These are phyloP conservation scores for Quercus agrifolia DNA, from an alignment of 306 rosid genomes.

Conservation along the genomic window DNA sequence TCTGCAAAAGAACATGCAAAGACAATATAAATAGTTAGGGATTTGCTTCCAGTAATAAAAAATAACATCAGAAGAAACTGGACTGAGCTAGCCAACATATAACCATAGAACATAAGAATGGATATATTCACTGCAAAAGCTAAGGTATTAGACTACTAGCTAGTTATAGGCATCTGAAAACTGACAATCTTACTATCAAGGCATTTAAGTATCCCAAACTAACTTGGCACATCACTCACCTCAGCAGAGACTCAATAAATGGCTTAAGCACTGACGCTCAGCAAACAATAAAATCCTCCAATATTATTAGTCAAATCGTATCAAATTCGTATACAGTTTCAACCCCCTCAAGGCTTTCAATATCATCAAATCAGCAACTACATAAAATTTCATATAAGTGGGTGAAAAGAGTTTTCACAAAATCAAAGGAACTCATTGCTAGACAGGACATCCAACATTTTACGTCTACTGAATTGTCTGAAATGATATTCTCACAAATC, in stretches of 20 bases:
- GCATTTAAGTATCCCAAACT: background rate
- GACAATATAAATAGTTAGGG: constrained; percentile 25
- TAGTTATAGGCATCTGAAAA: background rate
- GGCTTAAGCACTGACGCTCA: background rate
- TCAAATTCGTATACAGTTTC: background rate
- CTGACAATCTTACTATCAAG: background rate
- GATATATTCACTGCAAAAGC: background rate
- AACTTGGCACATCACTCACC: background rate
- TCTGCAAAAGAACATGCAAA: constrained; percentile 45
- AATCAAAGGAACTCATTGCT: background rate
- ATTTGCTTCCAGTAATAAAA: background rate
- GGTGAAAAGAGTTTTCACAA: background rate
- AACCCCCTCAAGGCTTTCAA: background rate
- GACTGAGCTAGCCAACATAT: background rate
- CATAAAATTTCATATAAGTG: background rate
- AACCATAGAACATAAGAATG: background rate
- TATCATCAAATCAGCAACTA: background rate
- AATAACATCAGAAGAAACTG: background rate
- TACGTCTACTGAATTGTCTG: background rate
- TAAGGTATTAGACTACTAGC: background rate
- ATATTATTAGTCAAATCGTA: background rate
- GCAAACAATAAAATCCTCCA: background rate
- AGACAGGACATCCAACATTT: background rate
- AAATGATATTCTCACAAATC: background rate
- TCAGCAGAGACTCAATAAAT: background rate